Percentiles rank a stretch among this genome's conserved stretches.
phyloP scores from a whole-genome alignment of 805 yeast species.

The Wickerhamiella parazyma region DNA sequence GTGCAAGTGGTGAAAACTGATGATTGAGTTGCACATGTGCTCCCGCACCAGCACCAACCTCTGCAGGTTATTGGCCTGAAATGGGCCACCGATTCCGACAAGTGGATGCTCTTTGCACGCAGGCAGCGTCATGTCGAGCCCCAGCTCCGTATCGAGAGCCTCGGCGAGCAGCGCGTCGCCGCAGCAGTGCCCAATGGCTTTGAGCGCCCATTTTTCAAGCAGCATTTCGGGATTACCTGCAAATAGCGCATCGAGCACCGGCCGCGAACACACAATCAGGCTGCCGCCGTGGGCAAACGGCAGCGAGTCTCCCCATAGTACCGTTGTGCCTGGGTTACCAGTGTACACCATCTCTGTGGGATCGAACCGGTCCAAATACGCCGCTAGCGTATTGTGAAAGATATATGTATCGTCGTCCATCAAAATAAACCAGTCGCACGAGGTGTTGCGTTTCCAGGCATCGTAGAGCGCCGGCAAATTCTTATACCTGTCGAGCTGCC shows the following conservation, averaged over 20 bases:
- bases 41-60: conserved; percentile 11
- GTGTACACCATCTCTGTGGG: conserved; percentile 23
- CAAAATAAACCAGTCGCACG: conserved; percentile 27
- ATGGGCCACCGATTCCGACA: conserved; percentile 13
- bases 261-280: conserved; percentile 25
- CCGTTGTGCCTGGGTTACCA: conserved; percentile 22
- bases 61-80: conserved; percentile 25
- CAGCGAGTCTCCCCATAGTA: not conserved
- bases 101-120: not conserved
- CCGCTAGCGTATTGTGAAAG: conserved; percentile 21
- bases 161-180: conserved; percentile 27
- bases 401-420: conserved; percentile 27
- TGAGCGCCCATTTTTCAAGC: conserved; percentile 16
- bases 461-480: conserved; percentile 28
- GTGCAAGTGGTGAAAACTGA: conserved; percentile 24
- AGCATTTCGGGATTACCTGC: conserved; percentile 13
- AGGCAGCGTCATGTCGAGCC: conserved; percentile 9
- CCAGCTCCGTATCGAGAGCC: conserved; percentile 16
- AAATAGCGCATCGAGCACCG: conserved; percentile 22
- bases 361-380: conserved; percentile 17
- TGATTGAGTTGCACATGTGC: conserved; percentile 24
- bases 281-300: conserved; percentile 30
- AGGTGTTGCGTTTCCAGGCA: conserved; percentile 22
- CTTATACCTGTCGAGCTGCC: conserved; percentile 28
- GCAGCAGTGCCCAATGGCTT: conserved; percentile 22